phyloP scores from a whole-genome alignment of 441 rosid species.

The Jatropha podagrica region DNA sequence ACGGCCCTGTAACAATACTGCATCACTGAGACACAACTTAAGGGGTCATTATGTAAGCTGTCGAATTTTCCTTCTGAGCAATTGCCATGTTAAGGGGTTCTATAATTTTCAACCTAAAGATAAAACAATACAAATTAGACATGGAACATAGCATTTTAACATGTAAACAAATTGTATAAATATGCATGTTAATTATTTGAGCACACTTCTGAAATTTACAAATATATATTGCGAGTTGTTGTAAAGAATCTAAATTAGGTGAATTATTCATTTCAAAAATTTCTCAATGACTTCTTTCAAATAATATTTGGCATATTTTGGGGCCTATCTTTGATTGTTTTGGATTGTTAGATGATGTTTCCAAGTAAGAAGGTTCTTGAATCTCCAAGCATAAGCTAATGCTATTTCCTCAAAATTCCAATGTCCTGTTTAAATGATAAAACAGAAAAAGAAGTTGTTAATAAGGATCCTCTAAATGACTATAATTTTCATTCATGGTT shows the following conservation, averaged over 20 bases:
- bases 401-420: not conserved
- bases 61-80: not conserved
- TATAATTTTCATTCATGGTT: not conserved
- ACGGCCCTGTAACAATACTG: constrained; percentile 56
- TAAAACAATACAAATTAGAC: not conserved
- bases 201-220: not conserved
- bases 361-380: not conserved
- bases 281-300: no score
- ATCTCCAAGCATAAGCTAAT: not conserved
- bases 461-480: not conserved
- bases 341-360: not conserved
- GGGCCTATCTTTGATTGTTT: not conserved
- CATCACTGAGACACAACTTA: constrained; percentile 49
- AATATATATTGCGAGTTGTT: not conserved
- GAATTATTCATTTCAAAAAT: not conserved
- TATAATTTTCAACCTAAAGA: not conserved
- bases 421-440: not conserved
- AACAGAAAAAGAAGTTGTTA: not conserved
- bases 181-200: not conserved
- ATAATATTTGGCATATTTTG: not conserved
- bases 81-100: not conserved
- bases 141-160: not conserved
- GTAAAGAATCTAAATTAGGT: not conserved
- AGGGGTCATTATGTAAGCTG: constrained; percentile 67
- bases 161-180: not conserved